Evolutionary conservation across 805 yeast species (phyloP).

Genomic region (Suhomyces kilbournensis): DNA sequence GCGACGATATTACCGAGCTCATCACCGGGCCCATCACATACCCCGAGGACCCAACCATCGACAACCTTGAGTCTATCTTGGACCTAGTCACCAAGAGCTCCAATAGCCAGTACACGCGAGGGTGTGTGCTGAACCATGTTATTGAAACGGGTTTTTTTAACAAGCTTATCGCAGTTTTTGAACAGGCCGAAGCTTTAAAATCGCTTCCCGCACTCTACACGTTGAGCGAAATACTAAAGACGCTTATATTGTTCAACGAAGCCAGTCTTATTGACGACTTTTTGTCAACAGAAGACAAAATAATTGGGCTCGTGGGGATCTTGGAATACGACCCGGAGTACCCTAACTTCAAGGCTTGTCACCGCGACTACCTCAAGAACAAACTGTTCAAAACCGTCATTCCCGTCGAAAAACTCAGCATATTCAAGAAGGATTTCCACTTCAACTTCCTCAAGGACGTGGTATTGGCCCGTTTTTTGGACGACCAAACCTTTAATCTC

Average conservation of each 20-base stretch:
- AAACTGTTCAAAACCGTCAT: slow-evolving; percentile 67
- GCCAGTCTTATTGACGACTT: slow-evolving; percentile 31
- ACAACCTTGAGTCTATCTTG: slow-evolving; percentile 52
- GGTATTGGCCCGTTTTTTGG: slow-evolving; percentile 75
- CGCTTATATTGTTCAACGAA: slow-evolving; percentile 70
- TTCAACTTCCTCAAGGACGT: slow-evolving; percentile 84
- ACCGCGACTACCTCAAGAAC: slow-evolving; percentile 60
- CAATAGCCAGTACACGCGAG: slow-evolving; percentile 60
- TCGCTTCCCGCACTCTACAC: slow-evolving; percentile 57
- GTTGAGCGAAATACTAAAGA: slow-evolving; percentile 71
- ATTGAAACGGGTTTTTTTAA: slow-evolving; percentile 51
- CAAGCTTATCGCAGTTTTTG: slow-evolving; percentile 51
- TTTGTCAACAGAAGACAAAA: slow-evolving; percentile 28
- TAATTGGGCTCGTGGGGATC: slow-evolving; percentile 65
- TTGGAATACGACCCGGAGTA: slow-evolving; percentile 86
- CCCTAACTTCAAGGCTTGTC: slow-evolving; percentile 77
- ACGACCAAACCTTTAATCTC: slow-evolving; percentile 71
- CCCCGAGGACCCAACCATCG: slow-evolving; percentile 55
- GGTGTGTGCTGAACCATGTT: slow-evolving; percentile 56
- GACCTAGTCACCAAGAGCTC: slow-evolving; percentile 59
- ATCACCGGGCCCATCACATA: slow-evolving; percentile 75
- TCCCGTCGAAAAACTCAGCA: slow-evolving; percentile 47
- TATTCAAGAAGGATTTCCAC: slow-evolving; percentile 72
- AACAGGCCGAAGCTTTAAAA: slow-evolving; percentile 51
- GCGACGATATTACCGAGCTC: slow-evolving; percentile 63